Evolutionary conservation across 768 basidiomycete species (phyloP), one percentile per base, ranked within the genome.

Genomic region (Auricularia cornea): DNA sequence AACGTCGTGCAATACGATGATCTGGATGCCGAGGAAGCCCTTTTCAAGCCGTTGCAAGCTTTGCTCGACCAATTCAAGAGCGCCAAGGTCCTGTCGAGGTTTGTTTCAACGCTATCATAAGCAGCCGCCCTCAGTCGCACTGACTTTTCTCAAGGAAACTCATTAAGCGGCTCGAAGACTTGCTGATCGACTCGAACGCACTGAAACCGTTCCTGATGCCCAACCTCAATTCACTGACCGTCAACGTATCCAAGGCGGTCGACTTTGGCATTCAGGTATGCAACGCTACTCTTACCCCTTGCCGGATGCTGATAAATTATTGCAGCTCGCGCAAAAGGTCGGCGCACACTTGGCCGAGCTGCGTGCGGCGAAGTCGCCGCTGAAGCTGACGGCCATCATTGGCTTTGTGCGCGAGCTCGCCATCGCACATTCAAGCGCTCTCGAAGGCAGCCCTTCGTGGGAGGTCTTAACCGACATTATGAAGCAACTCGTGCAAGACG

Each of bases 191-290:
- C 35, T 88, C 87, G 8, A 73, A 83, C 0, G 92, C 94, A 0
- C 79, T 97, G 57, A 88, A 85, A 68, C 75, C 84, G 0, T 81
- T 84, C 69, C 80, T 94, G 31, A 77, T 90, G 14, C 83, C 87
- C 3, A 89, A 90, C 56, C 83, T 94, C 70, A 84, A 89, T 65
- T 79, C 80, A 2, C 72, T 93, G n/a, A 85, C 83, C 69, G 85
- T 89, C 63, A 78, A 82, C 31, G 86, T 92, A 1, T 85, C 87
- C 1, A 90, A 91, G 65, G 82, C 94, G 11, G 88, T 94, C 66
- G 92, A 95, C 74, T 92, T 96, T 71, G 92, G 92, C 71, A 90
- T 97, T 62, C 89, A 90, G 61, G 93, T 92, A 65, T 61, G 86
- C 62, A 60, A 4, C 72, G 10, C 35, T 40, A 59, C 29, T 6